Conservation (phyloP, 208 protist species). For the Blastocrithidia nonstop region DNA sequence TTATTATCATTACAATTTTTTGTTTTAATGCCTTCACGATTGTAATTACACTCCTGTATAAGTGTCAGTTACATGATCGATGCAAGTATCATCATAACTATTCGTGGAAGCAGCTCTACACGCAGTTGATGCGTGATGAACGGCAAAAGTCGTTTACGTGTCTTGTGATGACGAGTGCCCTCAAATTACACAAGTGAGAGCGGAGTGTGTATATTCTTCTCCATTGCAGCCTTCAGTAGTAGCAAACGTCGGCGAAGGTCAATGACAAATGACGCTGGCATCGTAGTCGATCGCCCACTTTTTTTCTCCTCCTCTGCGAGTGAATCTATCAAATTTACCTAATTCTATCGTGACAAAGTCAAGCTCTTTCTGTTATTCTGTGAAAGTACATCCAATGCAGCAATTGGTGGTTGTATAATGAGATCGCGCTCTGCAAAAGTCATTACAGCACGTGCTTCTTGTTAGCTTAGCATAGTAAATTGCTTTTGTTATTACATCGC, state of each 20-base stretch:
- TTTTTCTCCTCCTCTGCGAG: not conserved
- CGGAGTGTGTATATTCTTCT: constrained; percentile 20
- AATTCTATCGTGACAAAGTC: too few species aligned
- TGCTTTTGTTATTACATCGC: too few species aligned
- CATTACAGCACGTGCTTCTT: too few species aligned
- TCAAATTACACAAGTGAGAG: constrained; percentile 37
- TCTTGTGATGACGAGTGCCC: not conserved
- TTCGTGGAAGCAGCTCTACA: constrained; percentile 7
- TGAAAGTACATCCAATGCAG: too few species aligned
- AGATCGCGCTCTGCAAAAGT: too few species aligned
- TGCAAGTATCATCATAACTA: not conserved
- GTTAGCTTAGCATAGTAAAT: too few species aligned
- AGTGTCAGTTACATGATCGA: not conserved
- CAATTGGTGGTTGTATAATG: too few species aligned
- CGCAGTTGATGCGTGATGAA: constrained; percentile 20
- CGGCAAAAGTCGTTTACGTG: not conserved
- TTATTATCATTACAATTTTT: not conserved
- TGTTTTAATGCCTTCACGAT: not conserved
- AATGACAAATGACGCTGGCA: constrained; percentile 9
- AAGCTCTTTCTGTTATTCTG: too few species aligned
- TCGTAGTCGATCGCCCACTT: not conserved
- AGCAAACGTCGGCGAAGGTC: constrained; percentile 39
- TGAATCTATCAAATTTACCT: too few species aligned
- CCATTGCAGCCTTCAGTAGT: constrained; percentile 25
- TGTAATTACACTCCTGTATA: too few species aligned